A percentile compares a stretch with the other conserved stretches of the same genome.
Conservation (phyloP, 2,329 filamentous ascomycete species). For the Fusarium brachygibbosum region DNA sequence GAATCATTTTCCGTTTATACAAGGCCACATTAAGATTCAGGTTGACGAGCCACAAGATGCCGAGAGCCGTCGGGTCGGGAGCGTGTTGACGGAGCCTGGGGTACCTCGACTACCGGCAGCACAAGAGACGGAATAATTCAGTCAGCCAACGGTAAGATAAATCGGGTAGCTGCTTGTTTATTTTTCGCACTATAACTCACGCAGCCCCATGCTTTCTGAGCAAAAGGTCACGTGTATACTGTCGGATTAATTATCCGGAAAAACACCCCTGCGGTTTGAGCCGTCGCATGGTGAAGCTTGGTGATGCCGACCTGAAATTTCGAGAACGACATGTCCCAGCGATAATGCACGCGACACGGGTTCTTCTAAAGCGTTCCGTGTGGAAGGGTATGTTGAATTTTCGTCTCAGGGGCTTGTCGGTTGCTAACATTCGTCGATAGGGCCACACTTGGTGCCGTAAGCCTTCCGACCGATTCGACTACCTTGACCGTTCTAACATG, state of each 20-base stretch:
- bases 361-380: slow-evolving; percentile 80
- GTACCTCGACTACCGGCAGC: neutral
- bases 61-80: slow-evolving; percentile 12
- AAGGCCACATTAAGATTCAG: slow-evolving; percentile 16
- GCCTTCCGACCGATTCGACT: slow-evolving; percentile 40
- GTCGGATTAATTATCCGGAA: slow-evolving; percentile 40
- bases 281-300: slow-evolving; percentile 40
- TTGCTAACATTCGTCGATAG: slow-evolving; percentile 52
- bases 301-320: slow-evolving; percentile 42
- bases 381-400: slow-evolving; percentile 79
- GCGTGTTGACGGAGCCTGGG: neutral
- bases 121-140: neutral
- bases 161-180: neutral
- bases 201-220: too few species aligned
- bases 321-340: slow-evolving; percentile 45
- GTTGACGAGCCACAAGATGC: slow-evolving; percentile 26
- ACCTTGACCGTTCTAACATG: slow-evolving; percentile 46
- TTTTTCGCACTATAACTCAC: neutral
- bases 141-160: neutral
- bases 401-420: neutral
- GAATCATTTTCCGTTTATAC: slow-evolving; percentile 30
- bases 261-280: slow-evolving; percentile 18
- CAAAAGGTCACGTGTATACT: slow-evolving; percentile 12
- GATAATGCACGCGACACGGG: slow-evolving; percentile 77
- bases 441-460: slow-evolving; percentile 69